Base-by-base conservation (phyloP, 768 basidiomycete genomes). In the Mycena vulgaris region DNA sequence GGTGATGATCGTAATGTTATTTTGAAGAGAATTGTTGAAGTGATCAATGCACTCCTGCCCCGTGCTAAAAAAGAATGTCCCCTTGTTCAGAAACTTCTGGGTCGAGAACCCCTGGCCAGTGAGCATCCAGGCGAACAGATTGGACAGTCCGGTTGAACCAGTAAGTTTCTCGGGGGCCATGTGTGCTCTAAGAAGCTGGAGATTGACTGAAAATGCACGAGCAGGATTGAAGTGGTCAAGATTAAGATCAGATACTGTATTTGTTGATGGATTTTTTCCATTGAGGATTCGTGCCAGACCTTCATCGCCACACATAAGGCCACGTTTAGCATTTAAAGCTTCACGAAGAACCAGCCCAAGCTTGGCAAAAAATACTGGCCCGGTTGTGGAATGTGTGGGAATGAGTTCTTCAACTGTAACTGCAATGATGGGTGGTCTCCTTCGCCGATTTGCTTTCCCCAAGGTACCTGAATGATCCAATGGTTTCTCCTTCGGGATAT, bases 61-160 rank as follows among this genome's bases (percentile, higher is more conserved):
- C 3, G 45, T 45, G 6, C 31, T 19, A 23, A 61, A 61, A 47
- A 48, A 61, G 6, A 61, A 14, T 11, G 60, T 17, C 5, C 14
- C 10, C 28, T 48, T 33, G 2, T 30, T 17, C 3, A 49, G 60
- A 25, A 61, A 49, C 7, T 14, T n/a, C 19, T 13, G 9, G 2
- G 60, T 61, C 11, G 28, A 30, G 19, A 3, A 5, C 16, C 60
- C 47, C 19, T 61, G 60, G 4, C 60, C 60, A 3, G 45, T 61
- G 7, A 61, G 45, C 13, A 9, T 11, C 60, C 60, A 61, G 11
- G 31, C 47, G n/a, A 61, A 30, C 14, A 61, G 33, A 61, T 61
- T 61, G n/a, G 60, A 61, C 2, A 61, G 21, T 23, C 60, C 60
- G 23, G 31, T 5, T 5, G 16, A 3, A 8, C 19, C 28, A 16